These are phyloP conservation scores for Phoma sp. DNA, from an alignment of 2,329 filamentous ascomycete species.

Conservation along the genomic window DNA sequence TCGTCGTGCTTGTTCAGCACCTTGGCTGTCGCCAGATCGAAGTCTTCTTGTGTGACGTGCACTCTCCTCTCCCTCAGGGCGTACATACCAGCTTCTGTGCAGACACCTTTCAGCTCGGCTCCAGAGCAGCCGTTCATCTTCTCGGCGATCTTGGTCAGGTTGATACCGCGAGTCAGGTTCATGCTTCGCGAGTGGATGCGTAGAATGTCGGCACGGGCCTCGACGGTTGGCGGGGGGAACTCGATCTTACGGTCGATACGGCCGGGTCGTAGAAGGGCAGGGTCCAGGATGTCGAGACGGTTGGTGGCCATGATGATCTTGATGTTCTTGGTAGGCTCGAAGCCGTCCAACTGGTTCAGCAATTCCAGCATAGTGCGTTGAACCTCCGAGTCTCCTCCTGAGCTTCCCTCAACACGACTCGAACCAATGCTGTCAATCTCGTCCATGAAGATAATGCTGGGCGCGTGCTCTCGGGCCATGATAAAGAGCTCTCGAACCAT, in stretches of 20 bases:
- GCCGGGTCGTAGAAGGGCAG: slow-evolving; percentile 90
- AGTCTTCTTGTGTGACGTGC: slow-evolving; percentile 98
- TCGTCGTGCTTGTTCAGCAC: slow-evolving; percentile 99
- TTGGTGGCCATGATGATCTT: slow-evolving; percentile 99
- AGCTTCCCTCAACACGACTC: slow-evolving; percentile 93
- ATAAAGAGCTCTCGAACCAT: slow-evolving; percentile 99
- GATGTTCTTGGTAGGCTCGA: slow-evolving; percentile 99
- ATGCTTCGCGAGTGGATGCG: slow-evolving; percentile 97
- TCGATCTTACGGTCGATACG: slow-evolving; percentile 99
- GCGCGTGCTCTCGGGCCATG: slow-evolving; percentile 97
- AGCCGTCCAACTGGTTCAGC: slow-evolving; percentile 96
- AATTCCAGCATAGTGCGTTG: slow-evolving; percentile 98
- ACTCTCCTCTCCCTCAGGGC: slow-evolving; percentile 93
- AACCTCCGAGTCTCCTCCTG: slow-evolving; percentile 94
- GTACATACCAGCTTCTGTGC: slow-evolving; percentile 98
- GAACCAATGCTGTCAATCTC: slow-evolving; percentile 99
- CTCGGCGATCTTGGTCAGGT: slow-evolving; percentile 97
- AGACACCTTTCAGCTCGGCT: slow-evolving; percentile 97
- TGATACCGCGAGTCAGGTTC: slow-evolving; percentile 97
- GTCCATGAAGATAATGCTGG: slow-evolving; percentile 99
- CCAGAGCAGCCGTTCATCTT: slow-evolving; percentile 99
- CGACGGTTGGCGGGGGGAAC: slow-evolving; percentile 94
- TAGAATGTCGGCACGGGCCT: slow-evolving; percentile 95
- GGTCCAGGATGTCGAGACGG: slow-evolving; percentile 94
- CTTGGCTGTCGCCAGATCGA: slow-evolving; percentile 97